Percentiles rank a stretch among this genome's conserved stretches.
These are phyloP conservation scores for Trypanosoma mega DNA, from an alignment of 208 protist genomes.

Conservation along the genomic window DNA sequence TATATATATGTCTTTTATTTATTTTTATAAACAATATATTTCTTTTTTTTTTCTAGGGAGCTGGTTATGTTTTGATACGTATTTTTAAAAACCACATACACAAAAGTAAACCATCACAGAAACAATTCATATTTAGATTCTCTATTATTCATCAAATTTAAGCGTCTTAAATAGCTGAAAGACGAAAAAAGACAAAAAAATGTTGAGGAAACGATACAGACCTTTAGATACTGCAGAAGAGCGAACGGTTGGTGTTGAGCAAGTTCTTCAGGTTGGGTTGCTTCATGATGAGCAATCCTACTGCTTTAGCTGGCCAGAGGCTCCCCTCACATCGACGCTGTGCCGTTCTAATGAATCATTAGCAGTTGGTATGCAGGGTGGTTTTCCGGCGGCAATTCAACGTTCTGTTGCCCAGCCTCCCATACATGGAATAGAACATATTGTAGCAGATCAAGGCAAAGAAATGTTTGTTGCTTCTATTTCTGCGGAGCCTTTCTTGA, in stretches of 20 bases:
- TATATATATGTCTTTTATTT: neutral
- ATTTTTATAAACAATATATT: neutral
- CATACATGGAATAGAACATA: constrained; percentile 14
- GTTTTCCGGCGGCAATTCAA: constrained; percentile 19
- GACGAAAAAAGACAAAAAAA: neutral
- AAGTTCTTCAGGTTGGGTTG: constrained; percentile 43
- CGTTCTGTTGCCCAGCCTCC: constrained; percentile 24
- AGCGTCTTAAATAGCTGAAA: neutral
- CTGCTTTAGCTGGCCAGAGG: constrained; percentile 83
- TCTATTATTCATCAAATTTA: too few relatives aligned
- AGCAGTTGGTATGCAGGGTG: constrained; percentile 19
- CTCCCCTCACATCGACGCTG: constrained; percentile 35
- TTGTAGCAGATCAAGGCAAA: constrained; percentile 18
- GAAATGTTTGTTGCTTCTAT: constrained; percentile 17
- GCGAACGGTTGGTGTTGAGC: constrained; percentile 43
- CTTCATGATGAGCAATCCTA: constrained; percentile 78
- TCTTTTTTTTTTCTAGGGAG: too few relatives aligned
- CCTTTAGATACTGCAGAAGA: constrained; percentile 80
- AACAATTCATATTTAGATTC: too few relatives aligned
- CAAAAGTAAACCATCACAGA: too few relatives aligned
- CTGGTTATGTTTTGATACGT: too few relatives aligned
- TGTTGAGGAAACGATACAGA: constrained; percentile 62
- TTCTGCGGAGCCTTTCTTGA: constrained; percentile 16
- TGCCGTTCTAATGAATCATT: constrained; percentile 21
- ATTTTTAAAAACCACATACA: too few relatives aligned